These are phyloP conservation scores for Solioccasus polychromus DNA, from an alignment of 768 basidiomycete genomes.

Conservation along the genomic window DNA sequence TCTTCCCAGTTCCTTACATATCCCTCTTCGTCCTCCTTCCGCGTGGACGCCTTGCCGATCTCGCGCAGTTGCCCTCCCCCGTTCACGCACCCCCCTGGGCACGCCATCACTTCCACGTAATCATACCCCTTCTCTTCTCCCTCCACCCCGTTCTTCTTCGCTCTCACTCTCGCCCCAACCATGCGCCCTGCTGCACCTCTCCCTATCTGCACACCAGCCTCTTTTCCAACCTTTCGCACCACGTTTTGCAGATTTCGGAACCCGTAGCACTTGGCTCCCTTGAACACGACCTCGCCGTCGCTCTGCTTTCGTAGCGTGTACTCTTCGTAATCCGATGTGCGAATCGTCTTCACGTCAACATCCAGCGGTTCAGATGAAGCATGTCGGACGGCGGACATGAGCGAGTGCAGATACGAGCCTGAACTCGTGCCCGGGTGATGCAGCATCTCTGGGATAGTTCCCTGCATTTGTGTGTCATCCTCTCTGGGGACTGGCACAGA, in stretches of 20 bases:
- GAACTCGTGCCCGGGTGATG: slow-evolving; percentile 83
- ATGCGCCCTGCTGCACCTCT: slow-evolving; percentile 61
- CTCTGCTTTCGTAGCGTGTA: slow-evolving; percentile 48
- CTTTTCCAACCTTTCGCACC: slow-evolving; percentile 88
- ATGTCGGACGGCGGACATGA: slow-evolving; percentile 55
- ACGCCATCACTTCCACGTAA: slow-evolving; percentile 98
- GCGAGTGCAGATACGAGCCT: slow-evolving; percentile 85
- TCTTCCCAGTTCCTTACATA: slow-evolving; percentile 61
- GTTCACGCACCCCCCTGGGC: slow-evolving; percentile 95
- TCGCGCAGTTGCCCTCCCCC: slow-evolving; percentile 79
- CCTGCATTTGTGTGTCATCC: slow-evolving; percentile 19
- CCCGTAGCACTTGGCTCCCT: slow-evolving; percentile 94
- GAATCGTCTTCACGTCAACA: slow-evolving; percentile 55
- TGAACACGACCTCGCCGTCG: slow-evolving; percentile 70
- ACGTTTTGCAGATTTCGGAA: slow-evolving; percentile 97
- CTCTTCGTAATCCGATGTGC: slow-evolving; percentile 78
- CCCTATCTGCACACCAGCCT: slow-evolving; percentile 70
- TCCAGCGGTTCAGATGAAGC: slow-evolving; percentile 44
- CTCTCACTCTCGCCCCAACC: slow-evolving; percentile 26
- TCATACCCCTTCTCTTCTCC: slow-evolving; percentile 59
- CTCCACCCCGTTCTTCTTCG: slow-evolving; percentile 33
- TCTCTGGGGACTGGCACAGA: slow-evolving; percentile 55
- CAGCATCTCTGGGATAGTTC: slow-evolving; percentile 66
- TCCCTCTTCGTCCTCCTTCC: slow-evolving; percentile 59
- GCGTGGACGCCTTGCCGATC: slow-evolving; percentile 17